Base-by-base conservation (phyloP, 306 rosid genomes). In the Pterocarpus macrocarpus region DNA sequence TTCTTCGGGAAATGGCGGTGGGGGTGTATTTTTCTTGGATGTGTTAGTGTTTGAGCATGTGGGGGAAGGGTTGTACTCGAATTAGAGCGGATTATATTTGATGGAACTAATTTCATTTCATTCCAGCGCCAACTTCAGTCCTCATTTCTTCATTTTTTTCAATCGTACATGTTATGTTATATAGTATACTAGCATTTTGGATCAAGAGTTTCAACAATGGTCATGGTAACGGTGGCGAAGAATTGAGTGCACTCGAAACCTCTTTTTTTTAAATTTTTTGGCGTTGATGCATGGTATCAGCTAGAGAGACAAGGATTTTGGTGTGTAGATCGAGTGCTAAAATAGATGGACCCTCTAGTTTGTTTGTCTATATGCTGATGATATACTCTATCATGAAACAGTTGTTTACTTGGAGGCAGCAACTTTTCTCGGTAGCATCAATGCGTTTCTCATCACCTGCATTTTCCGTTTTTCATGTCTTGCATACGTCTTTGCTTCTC, bases 381-480 rank as follows among this genome's bases (percentile, higher is more conserved):
- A 5, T 62, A 59, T 36, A 58, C 45, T 66, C 61, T 77, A 74
- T 62, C 69, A 71, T 72, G 50, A 61, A 85, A 83, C 80, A 66
- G 77, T 78, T 81, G 83, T 71, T 47, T 47, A 47, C 15, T 47
- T 34, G 34, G 76, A 74, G 45, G 55, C 14, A 63, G 43, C n/a
- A 80, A 75, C 80, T 86, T 82, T 80, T 76, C 81, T 84, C 81
- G 80, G 79, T 44, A 65, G 61, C 68, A 33, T 83, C 74, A 86
- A 77, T 62, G 73, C 34, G 12, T 43, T 41, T 52, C 67, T 85
- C 56, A 80, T 85, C 62, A 81, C 76, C 86, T 88, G 86, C 86
- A 85, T 78, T 89, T 86, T 76, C 86, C 58, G 83, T 82, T 80
- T 67, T 44, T 17, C 72, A 63, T 82, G 79, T 73, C 76, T 73